These are phyloP conservation scores for Picochlorum sp. DNA, from an alignment of 139 green algal genomes.

Conservation along the genomic window DNA sequence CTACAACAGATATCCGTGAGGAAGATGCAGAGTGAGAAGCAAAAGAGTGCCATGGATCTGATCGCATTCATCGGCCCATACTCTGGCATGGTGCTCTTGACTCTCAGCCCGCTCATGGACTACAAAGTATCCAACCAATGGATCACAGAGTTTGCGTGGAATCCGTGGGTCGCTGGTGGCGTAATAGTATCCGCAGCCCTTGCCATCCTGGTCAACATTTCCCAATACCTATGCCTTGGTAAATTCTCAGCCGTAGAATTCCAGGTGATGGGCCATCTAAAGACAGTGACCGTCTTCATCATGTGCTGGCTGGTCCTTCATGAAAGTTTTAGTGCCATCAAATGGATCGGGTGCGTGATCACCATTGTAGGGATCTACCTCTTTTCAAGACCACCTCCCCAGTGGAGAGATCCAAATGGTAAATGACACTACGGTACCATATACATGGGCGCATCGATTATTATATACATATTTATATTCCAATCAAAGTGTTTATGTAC, in stretches of 20 bases:
- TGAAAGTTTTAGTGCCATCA: background rate
- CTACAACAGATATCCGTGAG: constrained; percentile 92
- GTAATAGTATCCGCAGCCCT: constrained; percentile 62
- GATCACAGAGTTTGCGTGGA: constrained; percentile 52
- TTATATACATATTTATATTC: no score
- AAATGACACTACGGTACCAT: no score
- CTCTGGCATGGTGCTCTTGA: constrained; percentile 41
- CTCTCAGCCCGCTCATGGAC: constrained; percentile 65
- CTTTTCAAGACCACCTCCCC: no score
- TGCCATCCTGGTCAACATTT: constrained; percentile 81
- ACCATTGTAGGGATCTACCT: background rate
- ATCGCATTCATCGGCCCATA: constrained; percentile 28
- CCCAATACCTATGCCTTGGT: constrained; percentile 90
- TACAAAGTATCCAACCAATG: constrained; percentile 39
- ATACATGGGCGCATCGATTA: no score
- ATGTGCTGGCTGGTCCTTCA: background rate
- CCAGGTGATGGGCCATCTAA: constrained; percentile 75
- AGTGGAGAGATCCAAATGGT: no score
- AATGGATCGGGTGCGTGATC: background rate
- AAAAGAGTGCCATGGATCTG: constrained; percentile 4
- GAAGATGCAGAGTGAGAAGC: constrained; percentile 8
- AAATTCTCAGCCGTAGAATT: constrained; percentile 87
- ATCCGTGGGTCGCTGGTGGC: constrained; percentile 23
- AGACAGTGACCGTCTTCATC: constrained; percentile 71
- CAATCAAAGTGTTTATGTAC: no score